Evolutionary conservation across 169 alveolate genomes (phyloP), one percentile per base, ranked within the genome.

Genomic region (Plasmodium relictum): DNA sequence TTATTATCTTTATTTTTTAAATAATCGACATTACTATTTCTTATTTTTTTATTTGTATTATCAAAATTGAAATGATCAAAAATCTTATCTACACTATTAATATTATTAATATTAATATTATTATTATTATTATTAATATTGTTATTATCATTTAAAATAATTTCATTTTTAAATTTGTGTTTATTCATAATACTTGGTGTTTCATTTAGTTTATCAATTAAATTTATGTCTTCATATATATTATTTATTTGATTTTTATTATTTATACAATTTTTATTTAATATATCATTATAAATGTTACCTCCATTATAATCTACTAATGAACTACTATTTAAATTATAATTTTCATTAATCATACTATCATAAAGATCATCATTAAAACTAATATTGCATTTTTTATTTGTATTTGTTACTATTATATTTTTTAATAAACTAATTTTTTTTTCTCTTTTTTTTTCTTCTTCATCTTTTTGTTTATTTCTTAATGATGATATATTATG

Each of bases 401-500:
- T 83, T 2, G 80, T 56, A 26, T 41, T 83, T 8, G 69, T 50
- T 22, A 83, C 73, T 71, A 83, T 83, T 18, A 83, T 83, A 26
- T 83, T 83, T 83, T 83, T 83, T 71, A 83, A 66, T 39, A 83
- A 65, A 45, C 54, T 83, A 9, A 83, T 68, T 68, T 83, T 83
- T 66, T 66, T 83, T 37, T 83, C 91, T 56, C 71, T 83, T 24
- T 68, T 83, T 42, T 68, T 68, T 68, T 83, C 91, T 39, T 68
- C 72, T 9, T 83, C 91, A 9, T 83, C 91, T n/a, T 83, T 83
- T 83, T 83, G 71, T 52, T 68, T 83, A 42, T 83, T 66, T 61
- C 73, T 22, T 7, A 68, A 71, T n/a, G 59, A 52, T 58, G 59
- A 66, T 10, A 42, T 20, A 37, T 83, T 68, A 8, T 54, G 83